Conservation (phyloP, 306 rosid genomes). For the Albizia julibrissin region DNA sequence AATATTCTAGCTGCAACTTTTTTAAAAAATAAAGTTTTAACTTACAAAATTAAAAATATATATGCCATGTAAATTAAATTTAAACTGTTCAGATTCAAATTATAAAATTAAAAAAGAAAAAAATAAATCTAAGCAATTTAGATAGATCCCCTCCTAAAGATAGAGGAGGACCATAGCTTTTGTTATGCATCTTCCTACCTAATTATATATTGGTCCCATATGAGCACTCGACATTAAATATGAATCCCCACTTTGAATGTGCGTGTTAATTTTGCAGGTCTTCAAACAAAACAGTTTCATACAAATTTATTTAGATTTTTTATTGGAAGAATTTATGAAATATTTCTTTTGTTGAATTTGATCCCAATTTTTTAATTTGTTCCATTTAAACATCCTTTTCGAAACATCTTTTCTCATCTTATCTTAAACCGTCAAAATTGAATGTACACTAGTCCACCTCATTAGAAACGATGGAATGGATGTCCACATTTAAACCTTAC, state of each 20-base stretch:
- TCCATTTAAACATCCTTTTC: neutral
- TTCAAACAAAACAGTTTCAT: neutral
- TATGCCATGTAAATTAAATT: too few species aligned
- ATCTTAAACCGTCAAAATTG: neutral
- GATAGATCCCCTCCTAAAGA: neutral
- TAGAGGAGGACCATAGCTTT: neutral
- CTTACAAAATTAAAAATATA: neutral
- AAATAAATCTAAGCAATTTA: neutral
- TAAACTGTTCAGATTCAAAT: too few species aligned
- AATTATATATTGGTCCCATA: constrained; percentile 14
- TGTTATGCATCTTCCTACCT: neutral
- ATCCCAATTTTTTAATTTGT: neutral
- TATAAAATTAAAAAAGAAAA: too few species aligned
- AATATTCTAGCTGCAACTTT: neutral
- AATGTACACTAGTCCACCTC: neutral
- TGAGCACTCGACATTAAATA: neutral
- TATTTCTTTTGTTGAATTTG: neutral
- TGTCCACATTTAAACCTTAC: neutral
- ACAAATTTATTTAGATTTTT: neutral
- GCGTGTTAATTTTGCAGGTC: neutral
- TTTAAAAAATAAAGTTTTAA: neutral
- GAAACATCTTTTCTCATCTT: neutral
- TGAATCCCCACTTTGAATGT: neutral
- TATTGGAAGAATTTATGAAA: neutral
- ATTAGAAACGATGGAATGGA: neutral